A percentile compares a stretch with the other conserved stretches of the same genome.
Conservation (phyloP, 495 filamentous ascomycete genomes). For the Apiosordaria backusii region DNA sequence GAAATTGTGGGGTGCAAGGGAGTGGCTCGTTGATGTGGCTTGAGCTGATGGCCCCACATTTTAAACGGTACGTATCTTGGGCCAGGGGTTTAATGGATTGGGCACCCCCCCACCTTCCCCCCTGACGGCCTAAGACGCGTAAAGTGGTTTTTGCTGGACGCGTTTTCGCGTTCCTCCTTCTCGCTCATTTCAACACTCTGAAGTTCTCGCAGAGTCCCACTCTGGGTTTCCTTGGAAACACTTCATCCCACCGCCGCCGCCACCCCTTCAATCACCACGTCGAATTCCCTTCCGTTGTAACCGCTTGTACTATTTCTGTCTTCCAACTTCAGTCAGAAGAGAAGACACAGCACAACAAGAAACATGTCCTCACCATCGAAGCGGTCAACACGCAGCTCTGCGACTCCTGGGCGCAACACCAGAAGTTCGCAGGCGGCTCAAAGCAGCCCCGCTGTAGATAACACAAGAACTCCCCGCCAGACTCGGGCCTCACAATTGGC, state of each 20-base stretch:
- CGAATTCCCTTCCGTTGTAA: constrained; percentile 1
- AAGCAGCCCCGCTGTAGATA: constrained; percentile 50
- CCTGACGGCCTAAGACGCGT: constrained; percentile 23
- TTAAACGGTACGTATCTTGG: constrained; percentile 23
- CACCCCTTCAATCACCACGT: constrained; percentile 4
- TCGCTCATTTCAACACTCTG: constrained; percentile 23
- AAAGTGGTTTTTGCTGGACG: constrained; percentile 24
- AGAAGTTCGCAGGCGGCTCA: constrained; percentile 48
- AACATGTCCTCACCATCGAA: constrained; percentile 59
- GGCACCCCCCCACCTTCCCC: constrained; percentile 4
- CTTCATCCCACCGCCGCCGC: not conserved
- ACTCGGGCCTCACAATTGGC: constrained; percentile 47
- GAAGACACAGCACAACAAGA: not conserved
- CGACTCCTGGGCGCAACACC: constrained; percentile 26
- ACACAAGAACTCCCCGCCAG: constrained; percentile 47
- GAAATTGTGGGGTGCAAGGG: constrained; percentile 26
- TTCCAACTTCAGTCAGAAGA: not conserved
- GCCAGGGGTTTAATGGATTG: constrained; percentile 27
- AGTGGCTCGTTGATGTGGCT: constrained; percentile 29
- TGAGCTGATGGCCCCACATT: constrained; percentile 23
- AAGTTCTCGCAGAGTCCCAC: constrained; percentile 12
- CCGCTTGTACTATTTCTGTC: not conserved
- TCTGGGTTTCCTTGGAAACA: not conserved
- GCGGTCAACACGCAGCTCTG: constrained; percentile 43
- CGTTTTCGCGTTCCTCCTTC: constrained; percentile 26